Base-by-base conservation (phyloP, 2,329 filamentous ascomycete species). In the Fusarium sp. region DNA sequence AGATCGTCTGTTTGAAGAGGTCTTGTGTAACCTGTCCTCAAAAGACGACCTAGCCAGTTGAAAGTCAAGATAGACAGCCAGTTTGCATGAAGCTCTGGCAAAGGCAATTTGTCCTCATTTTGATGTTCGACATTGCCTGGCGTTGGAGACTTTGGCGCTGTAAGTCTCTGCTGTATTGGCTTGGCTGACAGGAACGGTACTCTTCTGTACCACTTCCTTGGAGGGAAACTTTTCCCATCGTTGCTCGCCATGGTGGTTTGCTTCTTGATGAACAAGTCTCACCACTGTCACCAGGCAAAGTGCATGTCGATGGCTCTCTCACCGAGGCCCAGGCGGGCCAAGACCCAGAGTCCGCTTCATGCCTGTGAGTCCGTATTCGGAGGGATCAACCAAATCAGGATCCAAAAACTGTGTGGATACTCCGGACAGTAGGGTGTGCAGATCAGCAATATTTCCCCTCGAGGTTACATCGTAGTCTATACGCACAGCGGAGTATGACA, bases 161-260 rank as follows among this genome's bases (percentile, higher is more conserved):
- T 64, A 11, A 64, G 59, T 5, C 48, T 38, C 4, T 57, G 41
- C 14, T 41, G 20, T 20, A 72, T 71, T 11, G 70, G 56, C 46
- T 60, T 60, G 32, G 58, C 70, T 15, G 77, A 79, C 6, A 79
- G 17, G 30, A 79, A 75, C 0, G 78, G 78, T 2, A 78, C 77
- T 38, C 75, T 67, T 48, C 78, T 73, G 67, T 79, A 78, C 78
- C 78, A 79, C 44, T 75, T 79, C 61, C 78, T 68, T 3, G 73
- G 75, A 30, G 76, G 71, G 42, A 79, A 79, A 27, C 53, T 69
- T 45, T 73, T 75, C 44, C 67, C 71, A 46, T 75, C 66, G 40
- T 60, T 71, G 54, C 44, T 74, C 12, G 70, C 63, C 77, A 78
- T 78, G 55, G 13, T n/a, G 56, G 17, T 40, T 35, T 58, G 35